Evolutionary conservation across 371 early-diverging fungal genomes (phyloP).

Genomic region (Mortierella sp.): DNA sequence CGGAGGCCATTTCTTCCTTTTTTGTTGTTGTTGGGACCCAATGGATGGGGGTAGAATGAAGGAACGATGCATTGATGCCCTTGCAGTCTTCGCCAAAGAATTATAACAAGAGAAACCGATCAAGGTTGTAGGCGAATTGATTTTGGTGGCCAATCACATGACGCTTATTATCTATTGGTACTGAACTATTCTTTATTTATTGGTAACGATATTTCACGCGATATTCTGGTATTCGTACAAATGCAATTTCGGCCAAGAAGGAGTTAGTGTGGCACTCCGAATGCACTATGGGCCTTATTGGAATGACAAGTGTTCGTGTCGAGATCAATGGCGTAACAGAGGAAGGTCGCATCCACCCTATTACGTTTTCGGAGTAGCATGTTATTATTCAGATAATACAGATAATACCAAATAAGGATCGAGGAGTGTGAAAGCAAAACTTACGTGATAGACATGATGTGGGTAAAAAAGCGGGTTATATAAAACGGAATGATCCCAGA

Average conservation of each 20-base stretch:
- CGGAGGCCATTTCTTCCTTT: constrained; percentile 2
- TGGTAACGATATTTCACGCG: not conserved
- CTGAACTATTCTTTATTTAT: not conserved
- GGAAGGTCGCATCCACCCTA: constrained; percentile 83
- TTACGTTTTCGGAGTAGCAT: not conserved
- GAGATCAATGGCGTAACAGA: constrained; percentile 85
- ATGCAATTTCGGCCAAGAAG: too few species aligned
- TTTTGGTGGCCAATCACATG: not conserved
- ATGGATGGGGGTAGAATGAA: constrained; percentile 18
- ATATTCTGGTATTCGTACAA: too few species aligned
- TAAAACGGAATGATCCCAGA: constrained; percentile 76
- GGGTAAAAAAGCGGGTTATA: constrained; percentile 75
- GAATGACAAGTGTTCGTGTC: constrained; percentile 77
- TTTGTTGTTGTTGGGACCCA: constrained; percentile 10
- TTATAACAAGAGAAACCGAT: too few species aligned
- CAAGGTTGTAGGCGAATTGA: not conserved
- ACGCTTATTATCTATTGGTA: not conserved
- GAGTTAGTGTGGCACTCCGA: constrained; percentile 24
- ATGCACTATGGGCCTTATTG: constrained; percentile 64
- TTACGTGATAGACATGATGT: constrained; percentile 84
- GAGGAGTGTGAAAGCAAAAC: constrained; percentile 31
- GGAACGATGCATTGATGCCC: constrained; percentile 9
- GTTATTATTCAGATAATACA: constrained; percentile 1
- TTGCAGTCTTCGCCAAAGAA: too few species aligned
- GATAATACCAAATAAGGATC: not conserved